Evolutionary conservation across 192 early-diverging fungal genomes (phyloP), one percentile per base, ranked within the genome.

Genomic region (Coemansia sp.): DNA sequence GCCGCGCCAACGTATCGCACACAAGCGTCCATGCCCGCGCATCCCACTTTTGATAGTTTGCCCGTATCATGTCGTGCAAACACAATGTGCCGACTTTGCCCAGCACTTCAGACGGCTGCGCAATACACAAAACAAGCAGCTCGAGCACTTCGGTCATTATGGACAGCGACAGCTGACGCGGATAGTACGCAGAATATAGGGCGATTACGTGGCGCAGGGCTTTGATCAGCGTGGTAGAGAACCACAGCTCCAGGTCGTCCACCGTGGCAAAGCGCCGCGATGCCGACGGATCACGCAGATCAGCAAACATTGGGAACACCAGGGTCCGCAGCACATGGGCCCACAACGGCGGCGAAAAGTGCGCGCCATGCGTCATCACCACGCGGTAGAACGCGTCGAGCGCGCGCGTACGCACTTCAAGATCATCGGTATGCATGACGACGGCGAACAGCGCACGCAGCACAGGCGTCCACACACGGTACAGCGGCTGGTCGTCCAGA

Each of bases 161-260:
- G 51, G 87, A 86, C 24, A 70, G 73, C 48, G 94, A 76, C 55
- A 82, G 84, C 21, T 91, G 88, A 48, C 72, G 32, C 35, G 73
- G 71, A 62, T 86, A 94, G 69, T 92, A 94, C 65, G 77, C 73
- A 1, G 88, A 86, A 60, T 93, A 95, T 56, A 97, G 73, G 50
- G 93, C 90, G 19, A 97, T 86, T 59, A 97, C 84, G 71, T 88
- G 89, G 29, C 93, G 84, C 67, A 97, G 78, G 4, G 94, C 95
- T 80, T 93, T 90, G 71, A 97, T 92, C 81, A 97, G 84, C 12
- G 95, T 95, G 8, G 94, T 95, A 12, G 92, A 95, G 47, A 97
- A 83, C 95, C 95, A 97, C 23, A 95, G 86, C 62, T 87, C 88
- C 72, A 94, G 83, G 63, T 97, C 94, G 63, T 95, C 95, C 39